phyloP scores from a whole-genome alignment of 1,284 basidiomycete species.

The Kalmanozyma brasiliensis region DNA sequence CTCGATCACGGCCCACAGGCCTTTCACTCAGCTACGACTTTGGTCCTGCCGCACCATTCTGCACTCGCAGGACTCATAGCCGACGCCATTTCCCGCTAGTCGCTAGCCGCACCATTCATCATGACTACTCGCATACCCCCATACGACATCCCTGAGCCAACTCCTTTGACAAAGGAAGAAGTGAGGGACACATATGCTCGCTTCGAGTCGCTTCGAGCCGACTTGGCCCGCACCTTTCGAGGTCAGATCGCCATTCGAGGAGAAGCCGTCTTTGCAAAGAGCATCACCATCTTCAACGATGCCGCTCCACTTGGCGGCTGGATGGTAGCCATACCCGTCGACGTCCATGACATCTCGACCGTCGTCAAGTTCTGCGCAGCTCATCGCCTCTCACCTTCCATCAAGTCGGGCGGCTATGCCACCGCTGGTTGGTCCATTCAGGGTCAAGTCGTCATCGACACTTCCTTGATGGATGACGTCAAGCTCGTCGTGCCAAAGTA shows the following conservation, averaged over 20 bases:
- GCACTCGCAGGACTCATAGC: conserved; percentile 35
- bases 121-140: conserved; percentile 36
- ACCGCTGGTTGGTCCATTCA: conserved; percentile 87
- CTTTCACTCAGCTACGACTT: conserved; percentile 5
- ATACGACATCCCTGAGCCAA: conserved; percentile 44
- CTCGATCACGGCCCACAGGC: conserved; percentile 42
- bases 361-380: conserved; percentile 73
- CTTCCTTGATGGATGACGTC: conserved; percentile 76
- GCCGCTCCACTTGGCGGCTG: conserved; percentile 52
- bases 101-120: background rate
- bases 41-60: conserved; percentile 48
- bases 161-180: conserved; percentile 33
- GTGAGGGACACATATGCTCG: conserved; percentile 23
- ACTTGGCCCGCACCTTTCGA: conserved; percentile 28
- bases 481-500: conserved; percentile 73
- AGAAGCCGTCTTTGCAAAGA: conserved; percentile 38
- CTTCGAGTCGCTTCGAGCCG: conserved; percentile 28
- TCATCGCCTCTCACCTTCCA: conserved; percentile 78
- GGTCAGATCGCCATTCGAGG: conserved; percentile 46
- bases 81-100: background rate
- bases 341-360: conserved; percentile 41
- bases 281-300: conserved; percentile 55
- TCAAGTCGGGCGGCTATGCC: conserved; percentile 87
- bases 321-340: conserved; percentile 49
- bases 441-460: conserved; percentile 83